Percentiles rank a stretch among this genome's conserved stretches.
These are phyloP conservation scores for Castanea sativa DNA, from an alignment of 306 rosid genomes.

Conservation along the genomic window DNA sequence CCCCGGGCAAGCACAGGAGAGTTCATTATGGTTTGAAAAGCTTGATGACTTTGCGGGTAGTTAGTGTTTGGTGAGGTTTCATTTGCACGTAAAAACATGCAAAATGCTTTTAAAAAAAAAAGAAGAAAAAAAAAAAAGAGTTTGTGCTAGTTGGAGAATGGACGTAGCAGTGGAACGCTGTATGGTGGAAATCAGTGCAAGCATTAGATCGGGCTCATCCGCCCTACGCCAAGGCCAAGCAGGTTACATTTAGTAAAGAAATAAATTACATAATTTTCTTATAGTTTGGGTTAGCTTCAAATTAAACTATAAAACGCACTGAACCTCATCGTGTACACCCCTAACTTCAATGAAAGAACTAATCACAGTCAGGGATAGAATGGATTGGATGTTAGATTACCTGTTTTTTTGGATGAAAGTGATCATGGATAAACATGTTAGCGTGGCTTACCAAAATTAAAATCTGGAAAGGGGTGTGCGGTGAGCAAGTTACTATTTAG, in stretches of 20 bases:
- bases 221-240: slow-evolving; percentile 24
- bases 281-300: too few relatives aligned
- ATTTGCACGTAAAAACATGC: too few relatives aligned
- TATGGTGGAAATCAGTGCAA: slow-evolving; percentile 95
- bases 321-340: too few relatives aligned
- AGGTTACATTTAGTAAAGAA: too few relatives aligned
- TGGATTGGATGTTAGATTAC: neutral
- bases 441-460: slow-evolving; percentile 71
- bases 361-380: neutral
- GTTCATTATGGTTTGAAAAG: too few relatives aligned
- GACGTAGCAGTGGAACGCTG: slow-evolving; percentile 73
- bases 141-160: slow-evolving; percentile 84
- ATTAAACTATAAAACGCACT: too few relatives aligned
- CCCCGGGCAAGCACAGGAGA: too few relatives aligned
- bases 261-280: too few relatives aligned
- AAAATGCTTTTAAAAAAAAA: too few relatives aligned
- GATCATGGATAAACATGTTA: neutral
- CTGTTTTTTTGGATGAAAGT: neutral
- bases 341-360: neutral
- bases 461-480: slow-evolving; percentile 93
- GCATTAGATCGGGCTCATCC: slow-evolving; percentile 98
- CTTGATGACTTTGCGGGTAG: too few relatives aligned
- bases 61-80: too few relatives aligned
- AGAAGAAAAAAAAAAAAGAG: too few relatives aligned
- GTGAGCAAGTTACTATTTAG: slow-evolving; percentile 85